Evolutionary conservation across 202 grass and related monocot genomes (phyloP).

Genomic region (Digitaria exilis): DNA sequence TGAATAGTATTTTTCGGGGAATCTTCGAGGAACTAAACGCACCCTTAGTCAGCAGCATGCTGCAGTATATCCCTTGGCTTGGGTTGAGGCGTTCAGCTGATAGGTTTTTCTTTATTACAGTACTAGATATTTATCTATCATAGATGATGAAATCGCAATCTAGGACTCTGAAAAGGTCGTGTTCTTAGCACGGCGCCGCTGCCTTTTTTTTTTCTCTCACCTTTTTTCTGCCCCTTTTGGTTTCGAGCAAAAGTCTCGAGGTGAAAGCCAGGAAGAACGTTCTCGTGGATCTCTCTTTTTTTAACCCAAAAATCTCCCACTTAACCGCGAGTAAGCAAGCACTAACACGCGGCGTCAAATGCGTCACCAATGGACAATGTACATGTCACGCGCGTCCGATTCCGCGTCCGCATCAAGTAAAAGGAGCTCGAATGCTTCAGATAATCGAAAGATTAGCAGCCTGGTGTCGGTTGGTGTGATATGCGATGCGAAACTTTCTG

Average conservation of each 20-base stretch:
- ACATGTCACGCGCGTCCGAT: neutral
- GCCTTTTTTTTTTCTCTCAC: neutral
- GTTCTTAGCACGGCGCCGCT: neutral
- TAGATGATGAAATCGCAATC: neutral
- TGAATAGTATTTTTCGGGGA: too few relatives aligned
- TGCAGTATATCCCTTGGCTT: neutral
- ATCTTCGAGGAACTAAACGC: too few relatives aligned
- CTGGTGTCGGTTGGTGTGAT: neutral
- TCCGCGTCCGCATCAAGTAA: neutral
- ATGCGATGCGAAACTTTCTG: neutral
- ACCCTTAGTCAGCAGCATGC: slow-evolving; percentile 12
- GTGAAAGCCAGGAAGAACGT: neutral
- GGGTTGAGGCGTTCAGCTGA: neutral
- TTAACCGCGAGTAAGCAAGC: neutral
- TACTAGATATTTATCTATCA: neutral
- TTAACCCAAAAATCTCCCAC: slow-evolving; percentile 10
- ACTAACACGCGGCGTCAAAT: neutral
- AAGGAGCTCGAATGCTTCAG: neutral
- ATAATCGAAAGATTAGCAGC: neutral
- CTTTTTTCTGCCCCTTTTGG: neutral
- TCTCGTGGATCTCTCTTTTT: neutral
- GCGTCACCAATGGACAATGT: neutral
- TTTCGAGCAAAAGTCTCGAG: neutral
- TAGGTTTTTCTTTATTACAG: neutral
- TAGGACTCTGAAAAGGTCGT: neutral